A percentile compares a stretch with the other conserved stretches of the same genome.
phyloP scores from a whole-genome alignment of 2,329 filamentous ascomycete genomes.

The Furcasterigmium sp. region DNA sequence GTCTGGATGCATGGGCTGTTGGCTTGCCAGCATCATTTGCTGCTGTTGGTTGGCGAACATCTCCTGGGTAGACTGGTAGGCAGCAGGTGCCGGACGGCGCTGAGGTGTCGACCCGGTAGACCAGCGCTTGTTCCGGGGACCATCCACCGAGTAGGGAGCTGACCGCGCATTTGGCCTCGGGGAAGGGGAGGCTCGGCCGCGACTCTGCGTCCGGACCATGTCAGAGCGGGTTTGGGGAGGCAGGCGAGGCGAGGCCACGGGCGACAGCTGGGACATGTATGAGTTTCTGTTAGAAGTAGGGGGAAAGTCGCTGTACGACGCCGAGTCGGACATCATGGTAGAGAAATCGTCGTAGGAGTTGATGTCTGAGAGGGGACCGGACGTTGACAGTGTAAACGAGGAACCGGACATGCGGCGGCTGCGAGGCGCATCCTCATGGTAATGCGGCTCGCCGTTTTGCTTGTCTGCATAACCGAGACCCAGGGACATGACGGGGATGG shows the following conservation, averaged over 20 bases:
- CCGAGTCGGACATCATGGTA: conserved; percentile 59
- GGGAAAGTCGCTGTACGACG: conserved; percentile 63
- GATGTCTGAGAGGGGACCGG: conserved; percentile 60
- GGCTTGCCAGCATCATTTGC: no score
- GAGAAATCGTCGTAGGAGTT: conserved; percentile 69
- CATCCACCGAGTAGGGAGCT: conserved; percentile 66
- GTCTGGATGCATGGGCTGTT: no score
- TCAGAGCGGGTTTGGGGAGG: conserved; percentile 56
- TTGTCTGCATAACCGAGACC: conserved; percentile 41
- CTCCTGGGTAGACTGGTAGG: conserved; percentile 58
- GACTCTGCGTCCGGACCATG: conserved; percentile 58
- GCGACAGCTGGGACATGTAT: conserved; percentile 67
- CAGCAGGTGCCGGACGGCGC: conserved; percentile 50
- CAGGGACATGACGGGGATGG: conserved; percentile 57
- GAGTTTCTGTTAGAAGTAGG: conserved; percentile 63
- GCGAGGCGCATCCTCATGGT: conserved; percentile 47
- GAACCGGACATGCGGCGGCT: conserved; percentile 65
- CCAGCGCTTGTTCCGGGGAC: conserved; percentile 66
- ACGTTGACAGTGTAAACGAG: conserved; percentile 67
- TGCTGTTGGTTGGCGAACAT: conserved; percentile 49
- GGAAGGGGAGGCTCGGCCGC: conserved; percentile 66
- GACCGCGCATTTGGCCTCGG: conserved; percentile 63
- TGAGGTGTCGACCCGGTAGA: conserved; percentile 63
- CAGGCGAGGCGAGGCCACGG: conserved; percentile 66
- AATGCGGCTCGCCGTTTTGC: conserved; percentile 43